Evolutionary conservation across 2,329 filamentous ascomycete species (phyloP), one percentile per base, ranked within the genome.

Genomic region (Domatiomyces globalis): DNA sequence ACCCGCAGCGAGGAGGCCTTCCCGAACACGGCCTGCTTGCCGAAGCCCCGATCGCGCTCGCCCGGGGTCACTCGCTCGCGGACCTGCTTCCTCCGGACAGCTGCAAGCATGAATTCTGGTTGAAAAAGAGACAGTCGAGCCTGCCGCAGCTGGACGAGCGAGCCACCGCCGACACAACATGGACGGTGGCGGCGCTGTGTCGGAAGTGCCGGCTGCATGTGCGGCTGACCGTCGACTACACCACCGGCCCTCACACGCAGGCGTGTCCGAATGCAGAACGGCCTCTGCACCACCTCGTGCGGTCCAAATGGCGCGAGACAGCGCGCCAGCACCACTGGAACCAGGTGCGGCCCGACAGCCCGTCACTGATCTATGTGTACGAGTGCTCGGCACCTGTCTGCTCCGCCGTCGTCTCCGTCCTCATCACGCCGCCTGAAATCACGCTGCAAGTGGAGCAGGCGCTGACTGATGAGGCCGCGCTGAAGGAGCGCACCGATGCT

Each of bases 241-340:
- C 67, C 10, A 63, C 68, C n/a, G 63, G 62, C 46, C 64, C 65
- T 29, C 65, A 58, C 18, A 39, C 61, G 48, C 61, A 63, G 43
- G 66, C 71, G 5, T 78, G 74, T 58, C 73, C 75, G 2, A 72
- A 69, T 49, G 54, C 61, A 9, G 66, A 72, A 1, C 73, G 71
- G 55, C 77, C 78, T 27, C 63, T 85, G 4, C 83, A 86, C 63
- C 82, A 85, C 63, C 73, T 84, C 52, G 65, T 71, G 36, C 75
- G 68, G 42, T 66, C 62, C 36, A 49, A 50, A 19, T 58, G 52
- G 49, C 54, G 56, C 48, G 57, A 61, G 48, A 50, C 52, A 12
- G 46, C 54, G 33, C 56, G 56, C 29, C 51, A 51, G 17, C 54
- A 54, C 46, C 48, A 49, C 7, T 56, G 56, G 56, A 36, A 20